Conservation (phyloP, 441 rosid genomes). For the Adansonia grandidieri region DNA sequence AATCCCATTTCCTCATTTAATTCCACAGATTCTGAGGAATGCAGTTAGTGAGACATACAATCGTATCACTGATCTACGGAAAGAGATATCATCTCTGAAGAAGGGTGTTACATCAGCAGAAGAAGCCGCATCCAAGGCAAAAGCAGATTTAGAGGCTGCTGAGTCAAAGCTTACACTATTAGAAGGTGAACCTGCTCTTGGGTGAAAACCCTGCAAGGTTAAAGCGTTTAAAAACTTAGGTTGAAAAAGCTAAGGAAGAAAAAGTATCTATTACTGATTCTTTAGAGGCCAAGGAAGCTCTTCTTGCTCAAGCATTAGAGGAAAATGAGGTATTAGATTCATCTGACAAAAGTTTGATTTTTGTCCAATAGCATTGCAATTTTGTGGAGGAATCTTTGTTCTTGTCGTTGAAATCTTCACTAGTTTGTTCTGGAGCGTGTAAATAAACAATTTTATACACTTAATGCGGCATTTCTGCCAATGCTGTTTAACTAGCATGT, state of each 20-base stretch:
- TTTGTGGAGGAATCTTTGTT: not conserved
- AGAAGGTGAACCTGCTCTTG: slow-evolving; percentile 93
- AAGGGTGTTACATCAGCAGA: slow-evolving; percentile 68
- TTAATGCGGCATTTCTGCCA: not conserved
- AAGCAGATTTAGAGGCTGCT: slow-evolving; percentile 75
- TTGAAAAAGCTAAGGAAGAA: slow-evolving; percentile 71
- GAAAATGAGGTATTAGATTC: slow-evolving; percentile 77
- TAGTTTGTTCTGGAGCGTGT: not conserved
- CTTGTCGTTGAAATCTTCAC: not conserved
- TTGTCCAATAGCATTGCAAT: slow-evolving; percentile 2
- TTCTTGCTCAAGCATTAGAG: slow-evolving; percentile 77
- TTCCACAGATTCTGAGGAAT: slow-evolving; percentile 80
- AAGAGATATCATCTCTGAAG: slow-evolving; percentile 75
- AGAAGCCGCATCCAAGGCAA: slow-evolving; percentile 71
- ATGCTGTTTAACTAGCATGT: not conserved
- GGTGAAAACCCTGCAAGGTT: slow-evolving; percentile 84
- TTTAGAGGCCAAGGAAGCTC: slow-evolving; percentile 88
- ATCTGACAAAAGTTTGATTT: not conserved
- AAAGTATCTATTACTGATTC: slow-evolving; percentile 69
- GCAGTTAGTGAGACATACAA: slow-evolving; percentile 90
- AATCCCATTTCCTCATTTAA: not conserved
- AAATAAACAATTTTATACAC: not conserved
- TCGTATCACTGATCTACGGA: slow-evolving; percentile 89
- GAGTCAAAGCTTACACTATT: slow-evolving; percentile 84
- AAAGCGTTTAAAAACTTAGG: slow-evolving; percentile 74